phyloP scores from a whole-genome alignment of 345 rosid species.

The Erucastrum elatum region DNA sequence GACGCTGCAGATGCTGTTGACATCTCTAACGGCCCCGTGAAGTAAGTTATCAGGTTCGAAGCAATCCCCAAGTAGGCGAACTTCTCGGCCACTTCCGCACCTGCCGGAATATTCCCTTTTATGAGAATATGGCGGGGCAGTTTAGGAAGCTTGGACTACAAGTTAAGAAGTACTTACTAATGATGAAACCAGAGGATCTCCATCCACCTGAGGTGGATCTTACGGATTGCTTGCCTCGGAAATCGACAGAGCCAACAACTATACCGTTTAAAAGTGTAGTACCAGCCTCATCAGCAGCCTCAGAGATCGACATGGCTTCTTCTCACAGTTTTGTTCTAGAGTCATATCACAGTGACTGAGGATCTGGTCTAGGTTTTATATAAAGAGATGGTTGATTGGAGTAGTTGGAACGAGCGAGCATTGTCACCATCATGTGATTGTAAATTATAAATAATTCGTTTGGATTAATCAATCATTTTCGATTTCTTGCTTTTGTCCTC shows the following conservation, averaged over 20 bases:
- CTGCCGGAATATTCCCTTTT: conserved; percentile 20
- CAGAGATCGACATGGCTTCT: conserved; percentile 4
- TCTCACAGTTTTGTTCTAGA: not conserved
- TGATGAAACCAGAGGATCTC: conserved; percentile 16
- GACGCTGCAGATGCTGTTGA: conserved; percentile 48
- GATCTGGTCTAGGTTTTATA: not conserved
- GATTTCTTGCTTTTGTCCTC: not conserved
- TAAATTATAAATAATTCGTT: not conserved
- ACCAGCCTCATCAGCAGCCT: not conserved
- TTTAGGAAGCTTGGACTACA: not conserved
- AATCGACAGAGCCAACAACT: conserved; percentile 5
- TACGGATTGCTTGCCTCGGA: conserved; percentile 16
- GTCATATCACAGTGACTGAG: not conserved
- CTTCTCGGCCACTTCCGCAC: conserved; percentile 49
- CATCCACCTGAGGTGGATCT: conserved; percentile 18
- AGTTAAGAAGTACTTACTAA: not conserved
- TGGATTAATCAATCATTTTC: not conserved
- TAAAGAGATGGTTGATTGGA: not conserved
- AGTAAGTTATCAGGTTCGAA: conserved; percentile 29
- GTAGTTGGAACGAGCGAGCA: not conserved
- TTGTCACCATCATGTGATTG: not conserved
- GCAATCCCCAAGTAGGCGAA: conserved; percentile 43
- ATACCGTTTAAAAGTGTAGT: not conserved
- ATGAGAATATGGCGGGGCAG: not conserved
- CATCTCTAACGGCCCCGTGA: conserved; percentile 45